Evolutionary conservation across 2,329 filamentous ascomycete species (phyloP).

Genomic region (Erysiphe pulchra): DNA sequence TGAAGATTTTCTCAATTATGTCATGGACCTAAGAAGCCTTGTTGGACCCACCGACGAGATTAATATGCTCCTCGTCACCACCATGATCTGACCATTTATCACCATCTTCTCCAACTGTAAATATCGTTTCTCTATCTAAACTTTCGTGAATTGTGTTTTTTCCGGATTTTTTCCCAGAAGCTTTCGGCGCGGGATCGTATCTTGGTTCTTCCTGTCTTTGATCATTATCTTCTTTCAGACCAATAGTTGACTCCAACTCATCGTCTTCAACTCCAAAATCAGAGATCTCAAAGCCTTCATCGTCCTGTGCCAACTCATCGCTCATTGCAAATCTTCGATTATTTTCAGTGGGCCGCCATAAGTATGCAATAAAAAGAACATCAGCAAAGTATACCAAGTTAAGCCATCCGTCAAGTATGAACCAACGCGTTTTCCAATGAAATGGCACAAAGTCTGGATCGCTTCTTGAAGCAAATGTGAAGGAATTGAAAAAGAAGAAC

Average conservation of each 20-base stretch:
- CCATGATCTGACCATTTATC: constrained; percentile 67
- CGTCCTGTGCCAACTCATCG: constrained; percentile 94
- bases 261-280: constrained; percentile 52
- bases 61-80: constrained; percentile 26
- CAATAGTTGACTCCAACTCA: constrained; percentile 23
- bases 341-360: constrained; percentile 91
- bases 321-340: constrained; percentile 97
- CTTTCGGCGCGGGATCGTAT: constrained; percentile 13
- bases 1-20: too few species aligned
- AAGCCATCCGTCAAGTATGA: constrained; percentile 88
- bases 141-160: constrained; percentile 25
- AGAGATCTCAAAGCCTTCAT: constrained; percentile 91
- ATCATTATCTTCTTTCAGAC: constrained; percentile 22
- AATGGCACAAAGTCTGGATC: constrained; percentile 81
- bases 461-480: constrained; percentile 66
- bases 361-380: constrained; percentile 75
- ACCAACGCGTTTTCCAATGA: constrained; percentile 96
- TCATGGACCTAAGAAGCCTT: neutral
- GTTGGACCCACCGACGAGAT: constrained; percentile 18
- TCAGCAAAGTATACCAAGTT: constrained; percentile 92
- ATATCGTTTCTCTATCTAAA: constrained; percentile 79
- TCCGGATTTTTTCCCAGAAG: constrained; percentile 4
- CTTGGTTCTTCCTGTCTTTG: constrained; percentile 12
- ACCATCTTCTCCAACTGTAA: constrained; percentile 65
- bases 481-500: constrained; percentile 97